A percentile compares a stretch with the other conserved stretches of the same genome.
phyloP scores from a whole-genome alignment of 768 basidiomycete genomes.

The Boletus pseudopeckii region DNA sequence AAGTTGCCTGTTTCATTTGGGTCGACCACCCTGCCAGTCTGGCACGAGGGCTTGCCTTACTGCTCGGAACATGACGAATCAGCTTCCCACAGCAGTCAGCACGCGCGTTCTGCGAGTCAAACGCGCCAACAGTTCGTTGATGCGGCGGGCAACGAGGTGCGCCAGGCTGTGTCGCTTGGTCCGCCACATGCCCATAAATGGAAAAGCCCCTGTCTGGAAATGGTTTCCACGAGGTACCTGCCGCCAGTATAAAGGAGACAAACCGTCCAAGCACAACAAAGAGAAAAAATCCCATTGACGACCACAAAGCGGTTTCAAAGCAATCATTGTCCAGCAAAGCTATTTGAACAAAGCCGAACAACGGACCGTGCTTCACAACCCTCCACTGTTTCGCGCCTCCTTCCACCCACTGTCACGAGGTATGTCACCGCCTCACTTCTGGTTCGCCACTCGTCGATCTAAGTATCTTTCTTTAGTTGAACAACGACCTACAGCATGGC shows the following conservation, averaged over 20 bases:
- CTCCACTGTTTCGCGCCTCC: neutral
- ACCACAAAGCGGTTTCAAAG: conserved; percentile 17
- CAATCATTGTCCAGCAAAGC: neutral
- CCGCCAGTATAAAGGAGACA: conserved; percentile 18
- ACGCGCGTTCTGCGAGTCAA: conserved; percentile 20
- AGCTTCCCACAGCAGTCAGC: neutral
- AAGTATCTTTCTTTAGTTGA: neutral
- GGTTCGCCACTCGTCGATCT: neutral
- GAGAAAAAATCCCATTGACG: neutral
- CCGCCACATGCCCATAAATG: conserved; percentile 21
- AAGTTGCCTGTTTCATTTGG: neutral
- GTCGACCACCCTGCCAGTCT: neutral
- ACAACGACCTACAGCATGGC: conserved; percentile 17
- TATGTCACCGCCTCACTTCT: neutral
- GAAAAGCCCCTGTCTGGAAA: conserved; percentile 22
- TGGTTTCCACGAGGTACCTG: conserved; percentile 9
- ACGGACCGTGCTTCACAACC: neutral
- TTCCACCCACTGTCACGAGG: neutral
- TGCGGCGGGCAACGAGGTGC: neutral
- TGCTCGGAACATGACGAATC: neutral
- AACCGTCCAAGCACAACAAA: conserved; percentile 19
- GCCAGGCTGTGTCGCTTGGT: conserved; percentile 13
- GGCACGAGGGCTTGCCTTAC: neutral
- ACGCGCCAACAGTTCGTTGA: too few relatives aligned
- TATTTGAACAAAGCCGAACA: conserved; percentile 24